phyloP scores from a whole-genome alignment of 495 filamentous ascomycete genomes.

The Bacidia gigantensis region DNA sequence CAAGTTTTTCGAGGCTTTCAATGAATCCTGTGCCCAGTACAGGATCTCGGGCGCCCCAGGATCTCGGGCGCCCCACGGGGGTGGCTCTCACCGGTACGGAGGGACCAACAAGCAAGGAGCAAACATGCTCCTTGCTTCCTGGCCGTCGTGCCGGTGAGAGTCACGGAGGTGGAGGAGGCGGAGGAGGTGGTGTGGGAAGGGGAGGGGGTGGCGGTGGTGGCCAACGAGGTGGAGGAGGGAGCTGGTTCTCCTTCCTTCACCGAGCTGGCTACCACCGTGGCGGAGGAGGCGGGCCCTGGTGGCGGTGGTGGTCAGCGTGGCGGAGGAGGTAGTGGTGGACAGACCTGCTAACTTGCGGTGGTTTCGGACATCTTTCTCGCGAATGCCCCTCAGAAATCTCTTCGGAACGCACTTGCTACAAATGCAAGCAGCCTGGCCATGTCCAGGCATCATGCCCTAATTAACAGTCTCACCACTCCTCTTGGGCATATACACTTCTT shows the following conservation, averaged over 20 bases:
- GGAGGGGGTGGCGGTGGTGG: slow-evolving; percentile 29
- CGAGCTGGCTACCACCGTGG: too few relatives aligned
- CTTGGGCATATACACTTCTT: neutral
- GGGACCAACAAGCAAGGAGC: too few relatives aligned
- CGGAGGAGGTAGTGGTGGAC: slow-evolving; percentile 39
- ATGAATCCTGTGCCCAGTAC: too few relatives aligned
- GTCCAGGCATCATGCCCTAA: slow-evolving; percentile 87
- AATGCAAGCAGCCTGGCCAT: slow-evolving; percentile 97
- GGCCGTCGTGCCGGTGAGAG: slow-evolving; percentile 94
- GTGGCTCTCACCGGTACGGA: too few relatives aligned
- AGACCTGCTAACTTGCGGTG: slow-evolving; percentile 96
- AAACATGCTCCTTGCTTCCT: too few relatives aligned
- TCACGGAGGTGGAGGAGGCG: slow-evolving; percentile 45
- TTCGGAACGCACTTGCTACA: slow-evolving; percentile 94
- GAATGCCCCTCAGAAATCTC: slow-evolving; percentile 86
- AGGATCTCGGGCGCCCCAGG: too few relatives aligned
- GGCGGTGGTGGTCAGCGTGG: slow-evolving; percentile 37
- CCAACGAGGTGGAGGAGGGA: slow-evolving; percentile 32
- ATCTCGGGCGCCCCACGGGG: too few relatives aligned
- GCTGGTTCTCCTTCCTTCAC: slow-evolving; percentile 31
- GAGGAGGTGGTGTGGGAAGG: slow-evolving; percentile 34
- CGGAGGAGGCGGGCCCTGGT: too few relatives aligned
- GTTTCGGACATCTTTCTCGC: slow-evolving; percentile 84
- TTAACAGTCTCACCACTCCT: slow-evolving; percentile 22
- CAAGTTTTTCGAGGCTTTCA: too few relatives aligned